Evolutionary conservation across 148 eudicot species (phyloP).

Genomic region (Fagopyrum homotropicum): DNA sequence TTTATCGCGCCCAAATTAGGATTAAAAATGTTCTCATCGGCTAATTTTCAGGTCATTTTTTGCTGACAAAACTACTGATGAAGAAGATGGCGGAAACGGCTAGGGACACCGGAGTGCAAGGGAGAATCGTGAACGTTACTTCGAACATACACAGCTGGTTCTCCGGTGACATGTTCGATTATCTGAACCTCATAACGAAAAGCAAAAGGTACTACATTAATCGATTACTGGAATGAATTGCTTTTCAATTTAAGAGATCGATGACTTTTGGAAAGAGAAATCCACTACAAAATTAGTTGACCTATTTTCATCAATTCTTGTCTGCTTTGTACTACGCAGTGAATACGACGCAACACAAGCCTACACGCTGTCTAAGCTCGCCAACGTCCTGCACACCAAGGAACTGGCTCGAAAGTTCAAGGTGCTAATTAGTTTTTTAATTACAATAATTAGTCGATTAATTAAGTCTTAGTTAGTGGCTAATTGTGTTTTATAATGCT

Average conservation of each 20-base stretch:
- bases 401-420: conserved; percentile 57
- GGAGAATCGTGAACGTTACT: conserved; percentile 84
- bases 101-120: conserved; percentile 49
- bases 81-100: conserved; percentile 74
- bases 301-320: background rate
- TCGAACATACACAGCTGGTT: conserved; percentile 76
- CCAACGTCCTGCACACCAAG: conserved; percentile 82
- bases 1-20: background rate
- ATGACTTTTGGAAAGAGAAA: background rate
- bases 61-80: conserved; percentile 64
- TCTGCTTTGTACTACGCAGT: conserved; percentile 21
- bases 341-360: conserved; percentile 87
- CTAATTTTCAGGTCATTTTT: conserved; percentile 51
- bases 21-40: background rate
- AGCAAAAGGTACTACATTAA: conserved; percentile 14
- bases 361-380: conserved; percentile 89
- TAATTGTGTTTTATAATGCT: background rate
- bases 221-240: background rate
- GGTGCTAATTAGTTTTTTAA: background rate
- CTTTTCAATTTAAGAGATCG: background rate
- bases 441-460: background rate
- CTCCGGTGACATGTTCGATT: conserved; percentile 52
- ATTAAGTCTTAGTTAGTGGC: background rate
- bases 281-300: background rate
- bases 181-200: conserved; percentile 48